A percentile compares a stretch with the other conserved stretches of the same genome.
phyloP scores from a whole-genome alignment of 2,329 filamentous ascomycete genomes.

The Chalara sp. region DNA sequence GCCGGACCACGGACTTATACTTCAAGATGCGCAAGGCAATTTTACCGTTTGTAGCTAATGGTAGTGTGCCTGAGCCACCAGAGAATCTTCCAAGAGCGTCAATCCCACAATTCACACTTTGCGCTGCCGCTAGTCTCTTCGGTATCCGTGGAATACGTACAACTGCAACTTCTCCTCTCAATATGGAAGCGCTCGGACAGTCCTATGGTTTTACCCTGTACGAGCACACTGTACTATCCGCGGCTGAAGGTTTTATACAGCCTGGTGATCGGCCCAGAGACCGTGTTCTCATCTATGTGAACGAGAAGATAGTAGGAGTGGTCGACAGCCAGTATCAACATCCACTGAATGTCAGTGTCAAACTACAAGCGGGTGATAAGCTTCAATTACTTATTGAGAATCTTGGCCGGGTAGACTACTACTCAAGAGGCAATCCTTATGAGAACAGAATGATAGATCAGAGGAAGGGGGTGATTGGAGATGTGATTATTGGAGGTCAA shows the following conservation, averaged over 20 bases:
- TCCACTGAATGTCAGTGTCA: slow-evolving; percentile 32
- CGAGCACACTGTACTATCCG: slow-evolving; percentile 26
- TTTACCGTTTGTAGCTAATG: slow-evolving; percentile 27
- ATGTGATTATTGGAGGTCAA: slow-evolving; percentile 33
- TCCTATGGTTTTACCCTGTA: slow-evolving; percentile 39
- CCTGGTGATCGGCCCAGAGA: slow-evolving; percentile 39
- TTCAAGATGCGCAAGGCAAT: slow-evolving; percentile 33
- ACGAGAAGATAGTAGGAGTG: slow-evolving; percentile 34
- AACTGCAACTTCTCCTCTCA: slow-evolving; percentile 25
- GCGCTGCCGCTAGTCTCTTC: slow-evolving; percentile 33
- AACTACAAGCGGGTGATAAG: slow-evolving; percentile 32
- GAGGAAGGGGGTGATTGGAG: slow-evolving; percentile 37
- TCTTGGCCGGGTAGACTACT: slow-evolving; percentile 42
- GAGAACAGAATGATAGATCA: slow-evolving; percentile 31
- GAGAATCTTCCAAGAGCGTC: slow-evolving; percentile 6
- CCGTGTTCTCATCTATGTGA: slow-evolving; percentile 41
- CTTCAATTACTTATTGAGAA: slow-evolving; percentile 42
- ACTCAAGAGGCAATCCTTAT: slow-evolving; percentile 3
- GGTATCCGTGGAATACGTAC: slow-evolving; percentile 25
- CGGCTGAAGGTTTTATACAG: slow-evolving; percentile 28
- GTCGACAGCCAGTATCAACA: slow-evolving; percentile 38
- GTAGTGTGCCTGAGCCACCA: slow-evolving; percentile 27
- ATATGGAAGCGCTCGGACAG: slow-evolving; percentile 40
- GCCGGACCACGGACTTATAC: slow-evolving; percentile 38
- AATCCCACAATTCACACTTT: slow-evolving; percentile 31